These are phyloP conservation scores for Geotrichum bryndzae DNA, from an alignment of 1,139 yeast genomes.

Conservation along the genomic window DNA sequence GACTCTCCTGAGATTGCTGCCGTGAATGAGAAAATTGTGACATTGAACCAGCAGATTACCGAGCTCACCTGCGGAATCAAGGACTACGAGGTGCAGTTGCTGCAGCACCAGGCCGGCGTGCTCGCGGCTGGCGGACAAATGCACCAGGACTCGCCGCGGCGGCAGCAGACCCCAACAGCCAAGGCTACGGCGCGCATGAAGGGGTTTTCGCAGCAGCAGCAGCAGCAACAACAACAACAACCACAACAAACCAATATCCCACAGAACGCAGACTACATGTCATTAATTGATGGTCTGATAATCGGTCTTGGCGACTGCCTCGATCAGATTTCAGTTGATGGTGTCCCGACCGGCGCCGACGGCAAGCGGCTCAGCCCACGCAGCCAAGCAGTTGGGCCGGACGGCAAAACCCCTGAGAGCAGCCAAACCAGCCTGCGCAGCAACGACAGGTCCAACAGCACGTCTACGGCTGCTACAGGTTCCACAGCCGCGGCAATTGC, in stretches of 20 bases:
- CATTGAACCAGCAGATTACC: not conserved
- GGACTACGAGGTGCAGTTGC: not conserved
- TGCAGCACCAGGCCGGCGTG: conserved; percentile 6
- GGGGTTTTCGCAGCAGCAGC: not conserved
- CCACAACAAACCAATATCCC: not conserved
- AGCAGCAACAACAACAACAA: too few species aligned
- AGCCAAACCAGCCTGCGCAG: too few species aligned
- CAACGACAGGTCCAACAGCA: too few species aligned
- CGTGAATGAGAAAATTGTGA: not conserved
- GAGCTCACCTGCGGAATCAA: not conserved
- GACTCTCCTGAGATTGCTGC: not conserved
- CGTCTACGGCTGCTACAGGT: not conserved
- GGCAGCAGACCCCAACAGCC: not conserved
- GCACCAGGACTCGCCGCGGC: not conserved
- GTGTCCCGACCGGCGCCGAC: too few species aligned
- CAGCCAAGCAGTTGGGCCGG: too few species aligned
- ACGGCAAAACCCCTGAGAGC: too few species aligned
- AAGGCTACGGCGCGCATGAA: conserved; percentile 6
- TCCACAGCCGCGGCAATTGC: not conserved
- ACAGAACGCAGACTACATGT: not conserved
- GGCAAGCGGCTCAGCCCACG: too few species aligned
- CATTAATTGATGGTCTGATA: not conserved
- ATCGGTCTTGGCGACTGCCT: not conserved
- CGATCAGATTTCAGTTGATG: not conserved
- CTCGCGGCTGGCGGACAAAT: not conserved